These are phyloP conservation scores for Aspergillus chevalieri DNA, from an alignment of 2,329 filamentous ascomycete species.

Conservation along the genomic window DNA sequence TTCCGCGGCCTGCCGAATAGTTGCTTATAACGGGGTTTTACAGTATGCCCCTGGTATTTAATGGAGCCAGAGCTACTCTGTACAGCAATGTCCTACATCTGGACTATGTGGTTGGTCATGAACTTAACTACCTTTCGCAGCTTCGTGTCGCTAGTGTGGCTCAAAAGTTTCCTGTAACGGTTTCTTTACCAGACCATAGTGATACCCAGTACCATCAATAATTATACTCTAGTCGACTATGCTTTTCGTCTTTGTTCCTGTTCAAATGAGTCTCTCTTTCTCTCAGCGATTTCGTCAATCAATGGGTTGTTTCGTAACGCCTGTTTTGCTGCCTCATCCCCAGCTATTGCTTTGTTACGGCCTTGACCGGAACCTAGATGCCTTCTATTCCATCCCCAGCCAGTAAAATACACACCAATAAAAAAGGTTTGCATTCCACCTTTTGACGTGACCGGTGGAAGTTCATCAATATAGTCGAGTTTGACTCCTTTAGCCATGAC, in stretches of 20 bases:
- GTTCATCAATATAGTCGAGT: conserved; percentile 54
- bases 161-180: no score
- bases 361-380: conserved; percentile 43
- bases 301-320: conserved; percentile 35
- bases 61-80: no score
- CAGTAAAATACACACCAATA: conserved; percentile 43
- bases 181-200: no score
- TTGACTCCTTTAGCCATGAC: conserved; percentile 54
- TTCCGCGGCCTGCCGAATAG: no score
- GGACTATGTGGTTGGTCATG: no score
- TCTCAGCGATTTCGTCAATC: conserved; percentile 33
- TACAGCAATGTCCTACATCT: no score
- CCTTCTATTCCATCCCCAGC: conserved; percentile 41
- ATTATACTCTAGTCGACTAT: not conserved
- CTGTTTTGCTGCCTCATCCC: conserved; percentile 38
- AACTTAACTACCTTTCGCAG: no score
- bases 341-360: conserved; percentile 39
- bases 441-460: conserved; percentile 23
- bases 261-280: conserved; percentile 21
- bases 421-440: conserved; percentile 38
- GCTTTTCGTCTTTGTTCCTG: not conserved
- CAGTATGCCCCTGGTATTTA: no score
- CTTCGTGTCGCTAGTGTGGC: no score
- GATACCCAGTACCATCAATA: no score
- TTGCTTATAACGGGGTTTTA: no score